Base-by-base conservation (phyloP, 345 rosid genomes). In the Rhodamnia argentea region DNA sequence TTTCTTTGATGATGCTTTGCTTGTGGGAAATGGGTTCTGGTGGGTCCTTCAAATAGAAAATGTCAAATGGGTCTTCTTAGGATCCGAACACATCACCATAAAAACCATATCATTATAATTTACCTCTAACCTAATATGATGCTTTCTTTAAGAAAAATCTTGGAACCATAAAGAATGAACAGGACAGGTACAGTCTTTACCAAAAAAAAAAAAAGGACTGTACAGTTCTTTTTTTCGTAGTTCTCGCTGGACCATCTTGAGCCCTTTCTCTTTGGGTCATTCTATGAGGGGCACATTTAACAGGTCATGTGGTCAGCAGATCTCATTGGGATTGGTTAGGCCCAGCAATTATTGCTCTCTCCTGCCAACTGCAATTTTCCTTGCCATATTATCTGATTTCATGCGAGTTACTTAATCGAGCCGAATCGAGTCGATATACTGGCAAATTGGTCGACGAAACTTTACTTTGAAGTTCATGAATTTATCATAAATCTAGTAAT, bases 401-500 rank as follows among this genome's bases (percentile, higher is more conserved):
- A 18, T 70, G 81, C 76, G 26, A 22, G 7, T 37, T 18, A 0
- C 47, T 32, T 37, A 37, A 37, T 18, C 13, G 0, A 16, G 13
- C 78, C 40, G 3, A 20, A 70, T 70, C 11, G 24, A 70, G 24
- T 18, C 4, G 26, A 70, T 20, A 42, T 37, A 70, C 47, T 5
- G 47, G 7, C 3, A 37, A 70, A 70, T 70, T 26, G 0, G 1
- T 37, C 4, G 47, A 37, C 0, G 0, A 37, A 37, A 10, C 42
- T 42, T 70, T 37, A 18, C 20, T 70, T 5, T 70, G 14, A 20
- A 37, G 47, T 20, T 37, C 40, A 32, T 26, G 64, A 0, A 52
- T 52, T 52, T 56, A 24, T 51, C 0, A 0, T 62, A 12, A 57
- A 47, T 59, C 54, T 44, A 84, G 42, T 27, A 44, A 29, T n/a